Percentiles rank a stretch among this genome's conserved stretches.
Evolutionary conservation across 2,329 filamentous ascomycete genomes (phyloP).

Genomic region (Trichothecium roseum): DNA sequence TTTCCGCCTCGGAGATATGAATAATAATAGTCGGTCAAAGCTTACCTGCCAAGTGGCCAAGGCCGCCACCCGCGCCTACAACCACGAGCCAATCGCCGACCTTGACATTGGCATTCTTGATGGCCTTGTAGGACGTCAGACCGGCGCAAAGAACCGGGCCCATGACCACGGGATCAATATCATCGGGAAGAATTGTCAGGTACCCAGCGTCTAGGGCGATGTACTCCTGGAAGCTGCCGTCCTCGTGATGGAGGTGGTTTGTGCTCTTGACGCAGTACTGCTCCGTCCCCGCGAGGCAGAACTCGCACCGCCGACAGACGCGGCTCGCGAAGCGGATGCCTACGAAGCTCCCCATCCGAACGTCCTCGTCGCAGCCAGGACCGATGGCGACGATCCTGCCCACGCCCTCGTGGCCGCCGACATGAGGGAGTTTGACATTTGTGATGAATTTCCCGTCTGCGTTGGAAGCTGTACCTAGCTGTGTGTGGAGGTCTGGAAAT

Average conservation of each 20-base stretch:
- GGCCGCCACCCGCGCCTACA: slow-evolving; percentile 40
- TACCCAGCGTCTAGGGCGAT: slow-evolving; percentile 7
- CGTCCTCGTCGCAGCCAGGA: slow-evolving; percentile 6
- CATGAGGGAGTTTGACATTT: slow-evolving; percentile 8
- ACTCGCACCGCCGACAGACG: slow-evolving; percentile 7
- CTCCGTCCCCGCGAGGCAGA: slow-evolving; percentile 8
- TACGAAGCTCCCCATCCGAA: slow-evolving; percentile 6
- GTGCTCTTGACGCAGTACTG: slow-evolving; percentile 9
- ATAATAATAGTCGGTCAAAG: slow-evolving; percentile 20
- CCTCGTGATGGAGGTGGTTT: slow-evolving; percentile 9
- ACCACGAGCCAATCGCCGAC: slow-evolving; percentile 64
- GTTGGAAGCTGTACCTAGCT: slow-evolving; percentile 5
- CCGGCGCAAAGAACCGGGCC: slow-evolving; percentile 61
- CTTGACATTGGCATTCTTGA: slow-evolving; percentile 56
- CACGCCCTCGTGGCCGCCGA: slow-evolving; percentile 9
- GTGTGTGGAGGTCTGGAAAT: slow-evolving; percentile 7
- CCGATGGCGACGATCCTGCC: slow-evolving; percentile 7
- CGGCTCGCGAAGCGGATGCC: slow-evolving; percentile 7
- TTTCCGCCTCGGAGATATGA: too few species aligned
- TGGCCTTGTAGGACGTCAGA: slow-evolving; percentile 56
- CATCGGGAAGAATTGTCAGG: slow-evolving; percentile 27
- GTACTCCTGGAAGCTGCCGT: slow-evolving; percentile 10
- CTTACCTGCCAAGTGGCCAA: slow-evolving; percentile 5
- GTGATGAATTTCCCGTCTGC: slow-evolving; percentile 6
- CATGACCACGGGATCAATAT: slow-evolving; percentile 19